Conservation (phyloP, 352 stramenopile genomes). For the Globisporangium parvum region DNA sequence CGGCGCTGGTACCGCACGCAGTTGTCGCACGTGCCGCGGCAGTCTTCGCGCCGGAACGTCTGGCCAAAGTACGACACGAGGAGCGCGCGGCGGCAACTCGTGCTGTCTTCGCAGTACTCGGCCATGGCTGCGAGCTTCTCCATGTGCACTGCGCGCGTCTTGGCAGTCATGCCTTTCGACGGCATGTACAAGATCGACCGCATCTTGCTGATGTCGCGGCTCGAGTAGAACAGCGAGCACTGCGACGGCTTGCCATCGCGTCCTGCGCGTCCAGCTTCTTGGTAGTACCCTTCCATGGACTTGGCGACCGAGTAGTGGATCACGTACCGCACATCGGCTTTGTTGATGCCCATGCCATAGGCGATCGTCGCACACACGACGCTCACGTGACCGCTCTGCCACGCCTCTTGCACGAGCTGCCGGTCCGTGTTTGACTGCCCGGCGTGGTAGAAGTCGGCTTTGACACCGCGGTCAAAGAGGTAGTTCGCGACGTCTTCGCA, state of each 20-base stretch:
- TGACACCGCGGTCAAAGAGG: conserved; percentile 82
- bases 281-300: conserved; percentile 98
- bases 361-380: conserved; percentile 95
- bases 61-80: conserved; percentile 81
- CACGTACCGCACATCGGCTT: conserved; percentile 91
- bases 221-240: conserved; percentile 89
- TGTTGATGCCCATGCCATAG: conserved; percentile 96
- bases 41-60: conserved; percentile 60
- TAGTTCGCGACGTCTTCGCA: conserved; percentile 89
- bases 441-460: conserved; percentile 91
- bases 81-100: conserved; percentile 63
- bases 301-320: conserved; percentile 90
- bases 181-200: conserved; percentile 72
- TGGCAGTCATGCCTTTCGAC: conserved; percentile 73
- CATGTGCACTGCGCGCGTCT: conserved; percentile 61
- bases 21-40: conserved; percentile 27
- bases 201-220: conserved; percentile 79
- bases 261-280: conserved; percentile 95
- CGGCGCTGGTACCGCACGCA: conserved; percentile 9
- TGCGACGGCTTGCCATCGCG: conserved; percentile 91
- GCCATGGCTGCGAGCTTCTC: conserved; percentile 77
- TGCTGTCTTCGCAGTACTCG: conserved; percentile 75
- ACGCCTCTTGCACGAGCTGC: conserved; percentile 74
- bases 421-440: conserved; percentile 70
- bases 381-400: conserved; percentile 68